Evolutionary conservation across 768 basidiomycete species (phyloP).

Genomic region (Tylopilus rubrobrunneus): DNA sequence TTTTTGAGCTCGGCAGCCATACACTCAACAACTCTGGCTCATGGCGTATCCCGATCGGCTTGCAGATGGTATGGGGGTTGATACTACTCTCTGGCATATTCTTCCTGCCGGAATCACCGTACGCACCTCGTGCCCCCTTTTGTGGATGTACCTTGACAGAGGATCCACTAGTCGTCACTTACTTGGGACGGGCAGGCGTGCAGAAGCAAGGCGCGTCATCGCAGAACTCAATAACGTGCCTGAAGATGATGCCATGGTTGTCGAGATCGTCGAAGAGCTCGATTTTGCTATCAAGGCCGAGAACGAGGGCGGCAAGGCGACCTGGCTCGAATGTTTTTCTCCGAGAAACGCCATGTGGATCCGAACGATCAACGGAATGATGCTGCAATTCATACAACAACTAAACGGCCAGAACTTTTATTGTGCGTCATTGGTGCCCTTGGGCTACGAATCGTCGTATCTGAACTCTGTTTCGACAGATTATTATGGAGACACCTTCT

Average conservation of each 20-base stretch:
- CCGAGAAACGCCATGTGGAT: slow-evolving; percentile 64
- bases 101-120: slow-evolving; percentile 75
- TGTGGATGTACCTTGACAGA: background rate
- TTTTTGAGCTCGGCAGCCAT: slow-evolving; percentile 64
- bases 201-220: slow-evolving; percentile 59
- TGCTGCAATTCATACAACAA: slow-evolving; percentile 79
- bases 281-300: slow-evolving; percentile 63
- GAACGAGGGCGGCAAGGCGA: slow-evolving; percentile 77
- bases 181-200: slow-evolving; percentile 50
- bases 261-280: slow-evolving; percentile 61
- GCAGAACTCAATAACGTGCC: slow-evolving; percentile 64
- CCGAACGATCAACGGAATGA: slow-evolving; percentile 76
- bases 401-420: slow-evolving; percentile 81
- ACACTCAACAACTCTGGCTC: slow-evolving; percentile 52
- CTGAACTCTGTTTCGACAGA: slow-evolving; percentile 39
- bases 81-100: slow-evolving; percentile 66
- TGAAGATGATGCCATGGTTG: slow-evolving; percentile 53
- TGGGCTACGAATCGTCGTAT: background rate
- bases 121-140: slow-evolving; percentile 22
- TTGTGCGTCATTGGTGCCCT: slow-evolving; percentile 40
- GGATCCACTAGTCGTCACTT: slow-evolving; percentile 56
- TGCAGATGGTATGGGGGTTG: slow-evolving; percentile 69
- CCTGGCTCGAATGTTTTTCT: slow-evolving; percentile 77
- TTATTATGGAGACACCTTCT: slow-evolving; percentile 80
- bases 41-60: slow-evolving; percentile 72